Evolutionary conservation across 1,284 basidiomycete species (phyloP).

Genomic region (Trichosporon coremiiforme): DNA sequence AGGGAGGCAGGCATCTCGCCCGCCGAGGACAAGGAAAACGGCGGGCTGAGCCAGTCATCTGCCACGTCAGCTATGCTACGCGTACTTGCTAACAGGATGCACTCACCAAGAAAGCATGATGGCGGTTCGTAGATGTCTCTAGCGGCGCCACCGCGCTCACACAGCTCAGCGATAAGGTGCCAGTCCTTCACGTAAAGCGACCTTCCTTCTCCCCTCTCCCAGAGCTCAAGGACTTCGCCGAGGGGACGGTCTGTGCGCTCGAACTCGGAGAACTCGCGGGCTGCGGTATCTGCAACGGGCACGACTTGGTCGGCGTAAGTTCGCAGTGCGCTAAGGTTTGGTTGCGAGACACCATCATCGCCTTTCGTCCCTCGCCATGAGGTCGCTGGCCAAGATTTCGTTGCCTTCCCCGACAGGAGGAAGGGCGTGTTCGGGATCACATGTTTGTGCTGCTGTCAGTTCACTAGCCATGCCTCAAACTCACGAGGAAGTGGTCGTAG

Average conservation of each 20-base stretch:
- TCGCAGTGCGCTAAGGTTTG: conserved; percentile 38
- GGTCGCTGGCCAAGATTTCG: conserved; percentile 37
- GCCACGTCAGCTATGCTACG: conserved; percentile 28
- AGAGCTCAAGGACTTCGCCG: conserved; percentile 54
- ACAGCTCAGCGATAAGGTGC: conserved; percentile 58
- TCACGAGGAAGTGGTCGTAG: conserved; percentile 27
- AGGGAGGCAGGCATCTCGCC: conserved; percentile 24
- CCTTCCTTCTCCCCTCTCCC: conserved; percentile 43
- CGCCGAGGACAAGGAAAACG: conserved; percentile 34
- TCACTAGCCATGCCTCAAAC: too few relatives aligned
- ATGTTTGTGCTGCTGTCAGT: conserved; percentile 41
- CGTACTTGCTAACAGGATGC: neutral
- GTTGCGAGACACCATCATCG: conserved; percentile 21
- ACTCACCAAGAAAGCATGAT: conserved; percentile 53
- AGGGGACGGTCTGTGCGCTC: conserved; percentile 51
- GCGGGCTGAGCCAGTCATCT: conserved; percentile 62
- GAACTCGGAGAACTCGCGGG: conserved; percentile 52
- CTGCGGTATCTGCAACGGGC: conserved; percentile 51
- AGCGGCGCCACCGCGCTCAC: conserved; percentile 39
- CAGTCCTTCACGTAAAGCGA: conserved; percentile 63
- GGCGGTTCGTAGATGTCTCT: conserved; percentile 59
- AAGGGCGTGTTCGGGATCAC: conserved; percentile 50
- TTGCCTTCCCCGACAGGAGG: conserved; percentile 39
- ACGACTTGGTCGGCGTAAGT: conserved; percentile 50
- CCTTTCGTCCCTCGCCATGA: neutral